Evolutionary conservation across 2,329 filamentous ascomycete species (phyloP).

Genomic region (Monilinia fructigena): DNA sequence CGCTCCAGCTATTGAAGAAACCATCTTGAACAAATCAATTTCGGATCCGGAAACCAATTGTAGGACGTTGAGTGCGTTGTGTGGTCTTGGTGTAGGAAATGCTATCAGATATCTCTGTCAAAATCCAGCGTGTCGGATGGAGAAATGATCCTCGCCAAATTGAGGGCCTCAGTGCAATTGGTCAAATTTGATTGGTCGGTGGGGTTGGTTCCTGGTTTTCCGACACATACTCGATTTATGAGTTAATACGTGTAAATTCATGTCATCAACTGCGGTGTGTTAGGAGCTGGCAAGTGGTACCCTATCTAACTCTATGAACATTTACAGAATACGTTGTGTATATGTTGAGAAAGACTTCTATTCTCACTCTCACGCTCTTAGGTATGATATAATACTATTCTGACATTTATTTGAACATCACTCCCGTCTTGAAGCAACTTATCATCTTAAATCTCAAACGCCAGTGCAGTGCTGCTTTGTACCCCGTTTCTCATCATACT

Average conservation of each 20-base stretch:
- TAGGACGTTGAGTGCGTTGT: constrained; percentile 22
- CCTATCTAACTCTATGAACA: neutral
- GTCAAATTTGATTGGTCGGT: constrained; percentile 36
- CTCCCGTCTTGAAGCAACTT: constrained; percentile 15
- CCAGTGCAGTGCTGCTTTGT: constrained; percentile 21
- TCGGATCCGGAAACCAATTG: constrained; percentile 24
- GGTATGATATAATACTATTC: neutral
- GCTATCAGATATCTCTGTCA: constrained; percentile 7
- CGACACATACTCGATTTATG: constrained; percentile 21
- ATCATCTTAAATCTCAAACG: constrained; percentile 20
- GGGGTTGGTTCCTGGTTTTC: constrained; percentile 23
- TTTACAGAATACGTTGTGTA: too few species aligned
- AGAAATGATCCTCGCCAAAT: constrained; percentile 25
- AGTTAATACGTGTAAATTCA: constrained; percentile 1
- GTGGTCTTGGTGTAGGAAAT: constrained; percentile 18
- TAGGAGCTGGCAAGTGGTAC: neutral
- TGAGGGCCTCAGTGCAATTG: constrained; percentile 25
- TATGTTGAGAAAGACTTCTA: too few species aligned
- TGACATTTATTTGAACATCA: constrained; percentile 5
- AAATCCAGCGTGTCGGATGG: constrained; percentile 24
- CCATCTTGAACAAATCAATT: constrained; percentile 48
- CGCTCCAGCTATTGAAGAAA: constrained; percentile 64
- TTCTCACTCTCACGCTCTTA: neutral
- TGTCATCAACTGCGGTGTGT: neutral
- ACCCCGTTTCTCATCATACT: constrained; percentile 15